A percentile compares a stretch with the other conserved stretches of the same genome.
These are phyloP conservation scores for Phytophthora pseudosyringae DNA, from an alignment of 352 stramenopile species.

Conservation along the genomic window DNA sequence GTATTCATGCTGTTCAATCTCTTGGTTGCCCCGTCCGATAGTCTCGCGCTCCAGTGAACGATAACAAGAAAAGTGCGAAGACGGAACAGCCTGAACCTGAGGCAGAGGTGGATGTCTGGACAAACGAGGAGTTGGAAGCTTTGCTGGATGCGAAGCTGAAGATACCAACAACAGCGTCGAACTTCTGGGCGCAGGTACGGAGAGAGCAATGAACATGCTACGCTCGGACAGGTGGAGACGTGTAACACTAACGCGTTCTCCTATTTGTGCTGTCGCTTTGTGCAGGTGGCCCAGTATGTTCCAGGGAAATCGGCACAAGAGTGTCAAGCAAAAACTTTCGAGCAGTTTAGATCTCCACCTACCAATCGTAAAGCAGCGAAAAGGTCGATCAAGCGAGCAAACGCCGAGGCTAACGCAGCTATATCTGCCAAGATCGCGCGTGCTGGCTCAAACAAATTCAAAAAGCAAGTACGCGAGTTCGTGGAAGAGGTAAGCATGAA, in stretches of 20 bases:
- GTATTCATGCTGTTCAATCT: not conserved
- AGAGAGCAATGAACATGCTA: constrained; percentile 3
- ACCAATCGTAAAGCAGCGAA: constrained; percentile 38
- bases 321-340: constrained; percentile 68
- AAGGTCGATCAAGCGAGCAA: constrained; percentile 35
- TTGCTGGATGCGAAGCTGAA: constrained; percentile 62
- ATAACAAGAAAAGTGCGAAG: constrained; percentile 19
- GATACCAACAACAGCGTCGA: constrained; percentile 64
- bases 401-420: constrained; percentile 7
- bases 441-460: constrained; percentile 79
- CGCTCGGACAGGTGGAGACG: not conserved
- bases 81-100: constrained; percentile 33
- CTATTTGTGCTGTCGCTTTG: not conserved
- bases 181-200: constrained; percentile 70
- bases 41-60: constrained; percentile 10
- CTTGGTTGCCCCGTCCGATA: not conserved
- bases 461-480: constrained; percentile 86
- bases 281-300: constrained; percentile 51
- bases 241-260: constrained; percentile 4
- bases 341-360: constrained; percentile 55
- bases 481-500: constrained; percentile 47
- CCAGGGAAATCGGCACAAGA: constrained; percentile 64
- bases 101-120: constrained; percentile 51
- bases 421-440: constrained; percentile 65
- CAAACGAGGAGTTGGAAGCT: constrained; percentile 49